phyloP scores from a whole-genome alignment of 805 yeast species.

The Saccharomycopsis fibuligera region DNA sequence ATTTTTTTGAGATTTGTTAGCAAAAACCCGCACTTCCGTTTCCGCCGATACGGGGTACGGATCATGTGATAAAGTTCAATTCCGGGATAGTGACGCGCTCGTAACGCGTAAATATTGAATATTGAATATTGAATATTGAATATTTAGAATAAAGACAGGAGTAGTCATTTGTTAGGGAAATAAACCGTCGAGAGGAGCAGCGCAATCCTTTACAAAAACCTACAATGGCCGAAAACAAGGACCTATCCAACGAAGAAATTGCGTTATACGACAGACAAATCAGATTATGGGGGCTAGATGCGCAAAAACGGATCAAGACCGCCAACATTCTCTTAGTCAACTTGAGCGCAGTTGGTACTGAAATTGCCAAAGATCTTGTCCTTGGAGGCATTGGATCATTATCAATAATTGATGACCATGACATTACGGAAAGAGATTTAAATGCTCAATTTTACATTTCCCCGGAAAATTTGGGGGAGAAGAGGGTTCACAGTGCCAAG shows the following conservation, averaged over 20 bases:
- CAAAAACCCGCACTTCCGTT: too few relatives aligned
- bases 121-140: too few relatives aligned
- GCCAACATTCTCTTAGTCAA: slow-evolving; percentile 67
- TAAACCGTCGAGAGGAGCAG: too few relatives aligned
- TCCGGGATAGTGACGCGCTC: too few relatives aligned
- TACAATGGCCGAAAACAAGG: not conserved
- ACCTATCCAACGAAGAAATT: slow-evolving; percentile 55
- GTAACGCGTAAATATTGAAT: too few relatives aligned
- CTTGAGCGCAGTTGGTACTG: slow-evolving; percentile 73
- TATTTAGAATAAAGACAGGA: too few relatives aligned
- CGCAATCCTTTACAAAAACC: not conserved
- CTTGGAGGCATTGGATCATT: slow-evolving; percentile 83
- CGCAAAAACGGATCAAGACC: slow-evolving; percentile 70
- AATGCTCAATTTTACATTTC: slow-evolving; percentile 70
- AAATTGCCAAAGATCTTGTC: slow-evolving; percentile 75
- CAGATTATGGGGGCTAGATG: slow-evolving; percentile 92
- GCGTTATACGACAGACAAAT: slow-evolving; percentile 94
- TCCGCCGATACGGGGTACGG: too few relatives aligned
- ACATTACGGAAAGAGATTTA: slow-evolving; percentile 54
- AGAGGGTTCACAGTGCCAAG: slow-evolving; percentile 48
- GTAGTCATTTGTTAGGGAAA: too few relatives aligned
- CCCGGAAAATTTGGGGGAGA: slow-evolving; percentile 46
- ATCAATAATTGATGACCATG: slow-evolving; percentile 57
- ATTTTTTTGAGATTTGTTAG: too few relatives aligned
- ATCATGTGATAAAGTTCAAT: too few relatives aligned